Conservation (phyloP, 352 stramenopile species). For the Phytopythium sindhum region DNA sequence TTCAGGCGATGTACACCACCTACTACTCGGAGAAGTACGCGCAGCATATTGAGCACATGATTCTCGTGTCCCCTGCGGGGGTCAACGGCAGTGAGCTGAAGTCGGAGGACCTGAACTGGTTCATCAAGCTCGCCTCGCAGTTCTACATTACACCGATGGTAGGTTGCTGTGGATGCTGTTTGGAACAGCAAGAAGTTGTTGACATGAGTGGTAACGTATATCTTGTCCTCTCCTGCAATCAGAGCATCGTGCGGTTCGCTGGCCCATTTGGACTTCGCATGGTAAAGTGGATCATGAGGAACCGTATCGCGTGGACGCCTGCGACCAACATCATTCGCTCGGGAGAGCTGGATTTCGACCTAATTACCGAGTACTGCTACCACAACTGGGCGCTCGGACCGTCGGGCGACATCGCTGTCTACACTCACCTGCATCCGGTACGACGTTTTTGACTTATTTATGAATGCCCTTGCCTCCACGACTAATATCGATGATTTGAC, state of each 20-base stretch:
- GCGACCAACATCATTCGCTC: slow-evolving; percentile 71
- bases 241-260: slow-evolving; percentile 62
- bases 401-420: slow-evolving; percentile 69
- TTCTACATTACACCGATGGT: slow-evolving; percentile 76
- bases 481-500: background rate
- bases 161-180: background rate
- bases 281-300: slow-evolving; percentile 51
- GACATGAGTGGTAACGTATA: background rate
- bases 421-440: slow-evolving; percentile 74
- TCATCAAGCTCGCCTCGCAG: slow-evolving; percentile 33
- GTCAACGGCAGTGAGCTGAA: slow-evolving; percentile 41
- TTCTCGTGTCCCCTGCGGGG: slow-evolving; percentile 71
- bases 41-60: slow-evolving; percentile 66
- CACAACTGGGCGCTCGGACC: slow-evolving; percentile 78
- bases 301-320: slow-evolving; percentile 61
- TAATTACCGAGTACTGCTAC: slow-evolving; percentile 77
- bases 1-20: slow-evolving; percentile 70
- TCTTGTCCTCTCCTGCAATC: background rate
- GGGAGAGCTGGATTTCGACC: slow-evolving; percentile 59
- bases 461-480: too few relatives aligned
- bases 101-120: slow-evolving; percentile 34
- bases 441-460: too few relatives aligned
- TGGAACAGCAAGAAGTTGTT: background rate
- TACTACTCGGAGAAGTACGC: slow-evolving; percentile 76
- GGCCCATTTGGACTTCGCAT: slow-evolving; percentile 55